Evolutionary conservation across 163 green algal genomes (phyloP), one percentile per base, ranked within the genome.

Genomic region (Chloroidium sp.): DNA sequence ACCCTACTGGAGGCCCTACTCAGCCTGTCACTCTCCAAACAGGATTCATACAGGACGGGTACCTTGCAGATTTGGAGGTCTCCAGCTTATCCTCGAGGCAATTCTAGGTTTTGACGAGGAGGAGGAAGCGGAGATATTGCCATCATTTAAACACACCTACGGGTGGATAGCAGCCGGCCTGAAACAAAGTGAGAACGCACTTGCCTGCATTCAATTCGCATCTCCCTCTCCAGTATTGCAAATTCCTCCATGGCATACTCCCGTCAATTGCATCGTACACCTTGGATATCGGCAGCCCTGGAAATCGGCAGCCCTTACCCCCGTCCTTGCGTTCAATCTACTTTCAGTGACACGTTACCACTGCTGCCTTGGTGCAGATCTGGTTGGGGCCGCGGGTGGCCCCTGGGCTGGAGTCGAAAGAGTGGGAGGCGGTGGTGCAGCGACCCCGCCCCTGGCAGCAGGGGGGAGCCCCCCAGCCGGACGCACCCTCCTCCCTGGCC

Each of bases 321-420:
- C 36, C 36, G 36, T 36, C 36, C 36, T 36, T 36, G n/a, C 12
- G 36, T 6, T 8, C 10, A 2, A 14, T 62, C n/a, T 80, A 1
- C 36, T 10, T 62, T 67, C 64, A 10, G 6, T 72, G 6, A 72
- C 6, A 72, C 64, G 8, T 6, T 72, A 6, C 64, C 64, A 6
- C 6, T 72, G 64, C 6, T 10, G 64, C 6, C 64, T 72, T 72
- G 64, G 0, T 74, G 13, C 78, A 86, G 82, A 79, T 83, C 0
- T 86, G 82, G 82, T 62, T 86, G 61, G 78, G 78, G 14, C 76
- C 13, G 2, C 75, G 80, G 1, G 60, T 74, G 60, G 62, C 57
- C 3, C 36, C 77, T 4, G 62, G 59, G 36, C 61, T 4, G 12
- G 58, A 58, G 0, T 76, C 61, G 8, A 60, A 69, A 13, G 79